Base-by-base conservation (phyloP, 2,329 filamentous ascomycete genomes). In the Calycina herbarum region DNA sequence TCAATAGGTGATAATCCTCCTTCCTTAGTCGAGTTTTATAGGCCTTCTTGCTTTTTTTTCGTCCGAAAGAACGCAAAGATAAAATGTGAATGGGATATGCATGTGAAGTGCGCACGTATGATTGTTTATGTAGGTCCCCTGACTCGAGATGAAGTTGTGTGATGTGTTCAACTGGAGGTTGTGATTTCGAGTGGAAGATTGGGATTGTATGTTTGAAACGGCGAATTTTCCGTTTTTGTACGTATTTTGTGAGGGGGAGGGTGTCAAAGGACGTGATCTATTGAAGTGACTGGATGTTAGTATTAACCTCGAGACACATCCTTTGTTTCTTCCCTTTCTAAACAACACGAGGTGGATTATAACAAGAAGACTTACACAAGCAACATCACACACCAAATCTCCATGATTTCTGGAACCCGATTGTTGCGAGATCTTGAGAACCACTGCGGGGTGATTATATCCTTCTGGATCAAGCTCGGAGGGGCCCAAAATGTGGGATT, bases 311-410 rank as follows among this genome's bases (percentile, higher is more conserved):
- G 7, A 20, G 13, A 31, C n/a, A 31, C 15, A 4, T 5, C 2
- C 27, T 33, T 17, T 51, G n/a, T 57, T 29, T 29, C 27, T 29
- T 29, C 27, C 4, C 10, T 24, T 24, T 24, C 6, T 61, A 4
- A n/a, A 20, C 11, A 38, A 0, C 8, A n/a, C 8, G 17, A 51
- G 33, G 24, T 45, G 3, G 57, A 54, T 4, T 38, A 11, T 13
- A 38, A 38, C 10, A 24, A 7, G 56, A 29, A 42, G 1, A 54
- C 65, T 45, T 64, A 71, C 69, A 20, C 57, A 64, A 33, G 64
- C 67, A 15, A 71, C 66, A 56, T 65, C 66, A 42, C 69, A 71
- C 13, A 71, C 57, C 13, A 70, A n/a, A 31, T 71, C 68, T 24
- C 69, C 69, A 17, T 51, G 13, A 33, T 63, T 33, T 38, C 38